Evolutionary conservation across 2,329 filamentous ascomycete species (phyloP).

Genomic region (Colletotrichum musae): DNA sequence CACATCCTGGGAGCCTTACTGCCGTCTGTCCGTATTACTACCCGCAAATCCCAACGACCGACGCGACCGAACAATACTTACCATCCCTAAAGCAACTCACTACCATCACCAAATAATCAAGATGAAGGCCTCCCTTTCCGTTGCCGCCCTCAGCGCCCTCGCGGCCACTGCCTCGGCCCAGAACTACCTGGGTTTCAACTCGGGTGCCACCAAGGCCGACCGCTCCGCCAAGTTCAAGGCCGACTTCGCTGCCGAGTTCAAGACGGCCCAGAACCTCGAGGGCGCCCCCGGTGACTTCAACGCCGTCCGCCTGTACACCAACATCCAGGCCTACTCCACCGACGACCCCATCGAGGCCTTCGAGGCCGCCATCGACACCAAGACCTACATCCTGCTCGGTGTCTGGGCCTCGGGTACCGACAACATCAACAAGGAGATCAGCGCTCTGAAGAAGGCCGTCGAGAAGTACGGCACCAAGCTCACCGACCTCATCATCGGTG

Average conservation of each 20-base stretch:
- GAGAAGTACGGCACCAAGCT: constrained; percentile 64
- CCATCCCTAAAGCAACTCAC: not conserved
- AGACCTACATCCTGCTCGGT: constrained; percentile 74
- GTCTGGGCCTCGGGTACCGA: constrained; percentile 72
- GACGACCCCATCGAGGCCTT: constrained; percentile 85
- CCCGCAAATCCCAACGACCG: constrained; percentile 9
- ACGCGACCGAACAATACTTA: constrained; percentile 4
- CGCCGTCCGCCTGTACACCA: constrained; percentile 76
- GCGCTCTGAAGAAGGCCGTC: constrained; percentile 70
- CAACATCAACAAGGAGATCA: constrained; percentile 73
- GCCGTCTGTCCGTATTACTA: constrained; percentile 9
- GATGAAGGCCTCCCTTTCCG: constrained; percentile 58
- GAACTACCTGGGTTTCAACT: constrained; percentile 70
- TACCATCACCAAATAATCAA: constrained; percentile 10
- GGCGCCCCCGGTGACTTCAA: constrained; percentile 69
- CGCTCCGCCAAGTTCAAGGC: constrained; percentile 66
- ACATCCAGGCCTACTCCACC: constrained; percentile 75
- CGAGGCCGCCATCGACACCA: constrained; percentile 76
- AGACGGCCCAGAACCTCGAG: constrained; percentile 55
- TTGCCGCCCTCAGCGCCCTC: constrained; percentile 55
- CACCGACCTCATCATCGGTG: constrained; percentile 72
- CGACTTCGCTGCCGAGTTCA: constrained; percentile 65
- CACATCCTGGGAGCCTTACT: constrained; percentile 8
- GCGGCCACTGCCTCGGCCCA: constrained; percentile 56
- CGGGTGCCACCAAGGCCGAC: constrained; percentile 61